Conservation (phyloP, 192 early-diverging fungal genomes). For the Coemansia sp. region DNA sequence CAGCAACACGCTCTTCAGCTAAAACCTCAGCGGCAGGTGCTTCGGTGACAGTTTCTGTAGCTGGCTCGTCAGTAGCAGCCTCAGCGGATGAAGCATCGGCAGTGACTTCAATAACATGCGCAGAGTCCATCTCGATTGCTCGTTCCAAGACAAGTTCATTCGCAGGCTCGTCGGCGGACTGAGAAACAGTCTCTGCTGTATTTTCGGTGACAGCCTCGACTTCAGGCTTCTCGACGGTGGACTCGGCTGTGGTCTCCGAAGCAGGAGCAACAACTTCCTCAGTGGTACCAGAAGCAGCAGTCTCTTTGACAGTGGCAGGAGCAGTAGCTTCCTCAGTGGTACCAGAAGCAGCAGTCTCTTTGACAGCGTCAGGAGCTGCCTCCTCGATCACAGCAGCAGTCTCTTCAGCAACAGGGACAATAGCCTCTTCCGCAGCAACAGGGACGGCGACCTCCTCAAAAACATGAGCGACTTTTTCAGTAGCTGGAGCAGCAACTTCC, state of each 20-base stretch:
- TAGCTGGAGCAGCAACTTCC: background rate
- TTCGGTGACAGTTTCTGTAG: background rate
- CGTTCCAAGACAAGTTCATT: background rate
- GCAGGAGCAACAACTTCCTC: slow-evolving; percentile 4
- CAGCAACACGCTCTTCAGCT: background rate
- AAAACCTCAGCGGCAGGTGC: background rate
- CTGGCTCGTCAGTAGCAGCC: slow-evolving; percentile 1
- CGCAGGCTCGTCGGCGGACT: background rate
- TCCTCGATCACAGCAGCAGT: background rate
- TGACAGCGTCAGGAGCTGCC: background rate
- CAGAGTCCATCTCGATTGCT: background rate
- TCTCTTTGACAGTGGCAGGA: background rate
- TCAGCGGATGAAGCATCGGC: background rate
- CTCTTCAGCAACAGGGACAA: background rate
- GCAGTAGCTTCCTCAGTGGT: slow-evolving; percentile 8
- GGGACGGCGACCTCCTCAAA: slow-evolving; percentile 2
- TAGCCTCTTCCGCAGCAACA: background rate
- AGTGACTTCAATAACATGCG: background rate
- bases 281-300: background rate
- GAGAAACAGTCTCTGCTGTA: background rate
- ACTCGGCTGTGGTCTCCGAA: background rate
- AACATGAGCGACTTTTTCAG: background rate
- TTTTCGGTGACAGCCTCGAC: background rate
- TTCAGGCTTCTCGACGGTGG: background rate
- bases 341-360: background rate